Evolutionary conservation across 306 rosid genomes (phyloP).

Genomic region (Hylodesmum podocarpum): DNA sequence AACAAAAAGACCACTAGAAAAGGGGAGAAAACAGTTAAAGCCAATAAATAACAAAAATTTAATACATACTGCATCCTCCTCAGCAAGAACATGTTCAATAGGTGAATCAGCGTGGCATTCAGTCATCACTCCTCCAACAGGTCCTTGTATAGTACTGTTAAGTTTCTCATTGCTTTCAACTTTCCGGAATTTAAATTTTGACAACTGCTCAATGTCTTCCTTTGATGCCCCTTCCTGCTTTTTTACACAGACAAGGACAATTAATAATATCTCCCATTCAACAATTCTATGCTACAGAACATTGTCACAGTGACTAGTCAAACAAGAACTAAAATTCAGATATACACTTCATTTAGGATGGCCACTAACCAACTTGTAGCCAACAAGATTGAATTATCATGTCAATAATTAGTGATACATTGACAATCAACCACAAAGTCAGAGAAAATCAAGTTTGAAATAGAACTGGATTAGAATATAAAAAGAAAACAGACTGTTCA

Average conservation of each 20-base stretch:
- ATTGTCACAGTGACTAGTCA: neutral
- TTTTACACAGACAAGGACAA: slow-evolving; percentile 25
- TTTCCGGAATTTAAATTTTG: slow-evolving; percentile 74
- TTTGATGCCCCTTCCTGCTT: slow-evolving; percentile 96
- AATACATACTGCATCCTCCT: slow-evolving; percentile 77
- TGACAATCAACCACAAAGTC: neutral
- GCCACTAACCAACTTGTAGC: neutral
- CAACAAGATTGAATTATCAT: slow-evolving; percentile 6
- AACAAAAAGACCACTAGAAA: slow-evolving; percentile 13
- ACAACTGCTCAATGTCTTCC: slow-evolving; percentile 84
- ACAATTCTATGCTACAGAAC: slow-evolving; percentile 18
- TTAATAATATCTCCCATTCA: neutral
- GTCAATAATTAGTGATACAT: neutral
- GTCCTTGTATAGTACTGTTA: slow-evolving; percentile 47
- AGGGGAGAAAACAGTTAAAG: neutral
- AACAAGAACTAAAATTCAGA: slow-evolving; percentile 8
- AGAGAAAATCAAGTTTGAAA: neutral
- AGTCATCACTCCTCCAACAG: slow-evolving; percentile 81
- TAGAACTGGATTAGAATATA: neutral
- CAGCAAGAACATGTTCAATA: slow-evolving; percentile 64
- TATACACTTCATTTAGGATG: slow-evolving; percentile 7
- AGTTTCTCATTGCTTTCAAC: slow-evolving; percentile 52
- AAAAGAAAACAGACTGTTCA: neutral
- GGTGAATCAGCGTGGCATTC: slow-evolving; percentile 76
- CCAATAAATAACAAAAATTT: neutral